Conservation (phyloP, 179 eudicot genomes). For the Silene vulgaris region DNA sequence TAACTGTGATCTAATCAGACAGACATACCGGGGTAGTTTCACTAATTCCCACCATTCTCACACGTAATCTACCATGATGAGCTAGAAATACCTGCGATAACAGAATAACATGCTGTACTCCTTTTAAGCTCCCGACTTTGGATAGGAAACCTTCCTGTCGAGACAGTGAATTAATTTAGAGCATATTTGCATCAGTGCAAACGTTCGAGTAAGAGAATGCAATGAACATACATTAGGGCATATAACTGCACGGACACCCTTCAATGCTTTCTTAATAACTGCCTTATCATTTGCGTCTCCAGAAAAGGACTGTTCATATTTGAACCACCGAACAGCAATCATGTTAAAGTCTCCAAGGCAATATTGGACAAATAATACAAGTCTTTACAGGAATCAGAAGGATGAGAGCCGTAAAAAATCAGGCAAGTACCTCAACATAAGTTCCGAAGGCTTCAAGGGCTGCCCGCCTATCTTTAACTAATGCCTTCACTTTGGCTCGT, state of each 20-base stretch:
- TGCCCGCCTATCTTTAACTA: conserved; percentile 82
- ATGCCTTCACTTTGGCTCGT: conserved; percentile 65
- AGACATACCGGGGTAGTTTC: conserved; percentile 28
- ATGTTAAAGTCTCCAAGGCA: not conserved
- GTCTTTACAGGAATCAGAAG: not conserved
- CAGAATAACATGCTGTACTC: conserved; percentile 65
- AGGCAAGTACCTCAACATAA: conserved; percentile 69
- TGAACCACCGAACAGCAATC: not conserved
- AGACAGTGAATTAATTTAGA: not conserved
- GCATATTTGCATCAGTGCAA: not conserved
- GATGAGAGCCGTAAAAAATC: not conserved
- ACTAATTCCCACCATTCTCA: not conserved
- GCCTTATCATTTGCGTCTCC: conserved; percentile 55
- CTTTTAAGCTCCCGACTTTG: conserved; percentile 51
- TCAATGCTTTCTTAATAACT: conserved; percentile 62
- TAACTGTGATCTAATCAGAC: conserved; percentile 70
- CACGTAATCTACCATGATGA: not conserved
- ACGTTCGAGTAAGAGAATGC: not conserved
- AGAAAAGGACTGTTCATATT: conserved; percentile 44
- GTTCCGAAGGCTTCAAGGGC: conserved; percentile 92
- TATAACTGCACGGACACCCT: conserved; percentile 69
- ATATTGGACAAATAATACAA: not conserved
- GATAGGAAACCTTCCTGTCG: conserved; percentile 76
- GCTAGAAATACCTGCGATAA: conserved; percentile 64
- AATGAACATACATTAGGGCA: conserved; percentile 64